Evolutionary conservation across 768 basidiomycete genomes (phyloP), one percentile per base, ranked within the genome.

Genomic region (Udeniomyces megalosporus): DNA sequence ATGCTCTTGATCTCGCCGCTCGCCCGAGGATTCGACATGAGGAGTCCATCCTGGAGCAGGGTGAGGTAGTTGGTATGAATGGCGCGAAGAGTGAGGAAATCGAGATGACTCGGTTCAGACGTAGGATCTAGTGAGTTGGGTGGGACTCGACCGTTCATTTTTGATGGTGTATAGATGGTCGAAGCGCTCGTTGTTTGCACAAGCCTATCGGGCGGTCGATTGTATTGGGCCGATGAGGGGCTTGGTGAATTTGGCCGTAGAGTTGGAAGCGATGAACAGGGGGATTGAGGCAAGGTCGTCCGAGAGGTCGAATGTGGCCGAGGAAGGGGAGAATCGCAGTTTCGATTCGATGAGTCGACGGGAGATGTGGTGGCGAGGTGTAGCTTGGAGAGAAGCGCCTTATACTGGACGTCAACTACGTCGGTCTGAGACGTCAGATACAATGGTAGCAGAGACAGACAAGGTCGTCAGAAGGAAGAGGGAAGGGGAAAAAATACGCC

Each of bases 21-120:
- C 22, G 88, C 74, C 4, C 77, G 73, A 0, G 80, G 70, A 67
- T 88, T 85, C 5, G 83, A 79, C 56, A 95, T 74, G 38, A 95
- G 75, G 64, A 85, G 87, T 0, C 88, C 90, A 2, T 83, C 84
- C 20, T 86, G 75, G 24, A 93, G 73, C 50, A 85, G 80, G 62
- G 87, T 82, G 3, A 95, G 78, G 69, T 90, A 92, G 12, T 80
- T 83, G 2, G 82, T 79, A 68, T 93, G 90, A 32, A 92, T 84
- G 50, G 77, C 79, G 28, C 88, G 85, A 45, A 95, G 77, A 0
- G 87, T 86, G 34, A 87, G 84, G 70, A 95, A 93, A 70, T 95
- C 90, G 45, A 93, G 75, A 47, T 31, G 48, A 4, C 24, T 24
- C 17, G 26, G 14, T 14, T n/a, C 38, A 5, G 44, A 24, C 32